Evolutionary conservation across 2,329 filamentous ascomycete genomes (phyloP), one percentile per base, ranked within the genome.

Genomic region (Ophiobolus disseminans): DNA sequence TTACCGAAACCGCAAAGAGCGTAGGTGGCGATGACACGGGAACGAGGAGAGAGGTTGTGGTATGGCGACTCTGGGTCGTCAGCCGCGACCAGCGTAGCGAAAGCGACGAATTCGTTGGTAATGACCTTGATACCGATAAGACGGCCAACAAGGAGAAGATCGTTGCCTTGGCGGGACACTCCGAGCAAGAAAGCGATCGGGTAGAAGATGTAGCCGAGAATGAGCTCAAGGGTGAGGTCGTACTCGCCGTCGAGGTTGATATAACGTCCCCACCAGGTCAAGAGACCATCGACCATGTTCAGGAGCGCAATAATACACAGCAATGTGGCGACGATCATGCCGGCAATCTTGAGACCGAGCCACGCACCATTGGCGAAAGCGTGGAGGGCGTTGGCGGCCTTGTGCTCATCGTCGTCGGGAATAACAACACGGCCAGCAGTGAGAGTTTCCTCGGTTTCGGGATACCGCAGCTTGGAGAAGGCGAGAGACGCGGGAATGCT

Each of bases 401-500:
- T 84, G 70, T 90, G 79, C 58, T 93, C 87, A 5, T 87, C 83
- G 44, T 92, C 87, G 23, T 94, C 87, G 2, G 91, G 90, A 20
- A 96, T 83, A 32, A 93, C 85, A 22, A 94, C 87, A 14, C 86
- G 84, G 47, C 91, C 90, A 4, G 89, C 87, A 0, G 91, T 96
- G 26, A 96, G 79, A 0, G 90, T 89, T 73, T 93, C 89, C 72
- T 96, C 90, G 3, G 85, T 87, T 76, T 96, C 92, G 2, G 92
- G 92, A 72, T 88, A 96, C 48, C 92, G 88, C 63, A 96, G 81
- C 77, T 96, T 96, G 56, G 89, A 93, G 53, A 94, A 86, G 40
- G 91, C 91, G 11, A 97, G 81, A 3, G 91, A 95, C 1, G 91
- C 91, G 0, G 92, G 92, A 57, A 96, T 96, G 63, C 88, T 92